Evolutionary conservation across 345 rosid species (phyloP), one percentile per base, ranked within the genome.

Genomic region (Eucalyptus decipiens): DNA sequence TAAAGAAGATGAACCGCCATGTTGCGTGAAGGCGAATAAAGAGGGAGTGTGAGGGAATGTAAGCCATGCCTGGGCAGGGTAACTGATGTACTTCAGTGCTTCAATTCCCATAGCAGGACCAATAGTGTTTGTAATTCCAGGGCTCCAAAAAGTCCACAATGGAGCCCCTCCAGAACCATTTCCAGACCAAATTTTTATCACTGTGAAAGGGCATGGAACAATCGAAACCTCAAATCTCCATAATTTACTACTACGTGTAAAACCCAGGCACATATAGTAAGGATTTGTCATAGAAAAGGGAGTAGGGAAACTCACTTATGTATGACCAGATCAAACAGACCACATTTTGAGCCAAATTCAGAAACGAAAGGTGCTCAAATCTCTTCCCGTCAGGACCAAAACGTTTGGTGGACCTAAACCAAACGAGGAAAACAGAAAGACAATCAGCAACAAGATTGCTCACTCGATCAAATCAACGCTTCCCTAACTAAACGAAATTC

Each of bases 71-170:
- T 98, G 99, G 85, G 99, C 99, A 15, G 99, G 99, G 90, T 98
- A 98, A 88, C 99, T 97, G 58, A 98, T 98, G 91, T 97, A 98
- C 93, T 98, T 98, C 86, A 98, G 89, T 65, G 99, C 99, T 91
- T 98, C 99, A 88, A 98, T 98, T 28, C 99, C 99, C 98, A 98
- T 95, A 83, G 99, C 97, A 2, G 99, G 99, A 81, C 99, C 99
- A 91, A 97, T 97, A 1, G 99, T 96, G 89, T 97, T 97, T 10
- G 99, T 97, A 89, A 98, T 96, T 80, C 99, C 98, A 50, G 99
- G 98, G 88, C 98, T 98, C 99, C 99, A 98, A 87, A 95, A 98
- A 1, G 97, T 91, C 99, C 99, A 95, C 97, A 96, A 95, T 37
- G 99, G 99, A 43, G 99, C 99, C 86, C 98, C 98, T 17, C 96